phyloP scores from a whole-genome alignment of 495 filamentous ascomycete genomes.

The Penicillium pulvis region DNA sequence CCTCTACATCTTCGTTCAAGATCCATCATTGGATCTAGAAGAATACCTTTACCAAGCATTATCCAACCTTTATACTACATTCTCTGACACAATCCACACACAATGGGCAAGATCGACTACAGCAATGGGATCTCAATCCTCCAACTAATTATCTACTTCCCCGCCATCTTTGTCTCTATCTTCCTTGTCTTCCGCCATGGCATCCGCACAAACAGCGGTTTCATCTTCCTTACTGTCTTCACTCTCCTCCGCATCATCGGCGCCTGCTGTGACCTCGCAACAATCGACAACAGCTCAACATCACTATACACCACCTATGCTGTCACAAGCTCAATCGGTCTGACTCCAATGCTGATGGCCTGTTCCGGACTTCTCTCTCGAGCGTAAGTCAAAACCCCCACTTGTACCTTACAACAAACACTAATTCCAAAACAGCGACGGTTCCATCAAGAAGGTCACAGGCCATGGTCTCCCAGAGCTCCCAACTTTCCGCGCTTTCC shows the following conservation, averaged over 20 bases:
- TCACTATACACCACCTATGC: conserved; percentile 26
- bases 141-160: conserved; percentile 37
- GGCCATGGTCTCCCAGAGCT: conserved; percentile 23
- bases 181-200: conserved; percentile 44
- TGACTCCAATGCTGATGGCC: conserved; percentile 32
- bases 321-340: conserved; percentile 31
- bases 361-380: conserved; percentile 29
- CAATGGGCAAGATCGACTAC: conserved; percentile 29
- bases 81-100: conserved; percentile 1
- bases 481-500: conserved; percentile 20
- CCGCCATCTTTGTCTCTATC: conserved; percentile 31
- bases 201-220: conserved; percentile 34
- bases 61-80: background rate
- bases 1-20: background rate
- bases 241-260: conserved; percentile 39
- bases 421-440: conserved; percentile 19
- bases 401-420: background rate
- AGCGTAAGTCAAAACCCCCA: conserved; percentile 23
- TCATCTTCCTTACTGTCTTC: conserved; percentile 42
- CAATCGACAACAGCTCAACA: conserved; percentile 30
- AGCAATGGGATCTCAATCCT: conserved; percentile 39
- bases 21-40: background rate
- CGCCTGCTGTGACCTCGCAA: conserved; percentile 38
- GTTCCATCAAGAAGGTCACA: conserved; percentile 23
- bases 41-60: background rate